These are phyloP conservation scores for Apium graveolens DNA, from an alignment of 129 eudicot species.

Conservation along the genomic window DNA sequence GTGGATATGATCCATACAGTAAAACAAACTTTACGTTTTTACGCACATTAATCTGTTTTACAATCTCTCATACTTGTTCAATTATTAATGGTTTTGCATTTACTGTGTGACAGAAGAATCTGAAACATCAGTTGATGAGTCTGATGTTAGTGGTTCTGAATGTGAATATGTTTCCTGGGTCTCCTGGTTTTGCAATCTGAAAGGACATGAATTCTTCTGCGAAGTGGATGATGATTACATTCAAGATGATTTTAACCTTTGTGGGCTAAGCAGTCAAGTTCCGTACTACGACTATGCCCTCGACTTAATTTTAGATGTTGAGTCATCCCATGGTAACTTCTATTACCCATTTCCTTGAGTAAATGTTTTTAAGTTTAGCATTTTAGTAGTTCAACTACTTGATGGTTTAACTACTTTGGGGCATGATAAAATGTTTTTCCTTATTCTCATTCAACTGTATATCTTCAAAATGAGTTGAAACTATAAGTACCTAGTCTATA, in stretches of 20 bases:
- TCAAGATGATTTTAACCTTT: conserved; percentile 34
- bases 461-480: neutral
- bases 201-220: conserved; percentile 32
- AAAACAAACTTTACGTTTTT: neutral
- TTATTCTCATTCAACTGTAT: neutral
- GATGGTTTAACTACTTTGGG: neutral
- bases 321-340: conserved; percentile 32
- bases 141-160: conserved; percentile 40
- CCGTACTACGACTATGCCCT: conserved; percentile 36
- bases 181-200: conserved; percentile 37
- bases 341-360: neutral
- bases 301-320: conserved; percentile 32
- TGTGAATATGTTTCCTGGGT: conserved; percentile 36
- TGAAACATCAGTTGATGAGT: conserved; percentile 33
- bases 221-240: conserved; percentile 32
- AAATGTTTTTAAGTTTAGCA: neutral
- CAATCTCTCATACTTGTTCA: neutral
- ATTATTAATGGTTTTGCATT: neutral
- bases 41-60: neutral
- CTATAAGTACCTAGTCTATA: neutral
- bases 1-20: neutral
- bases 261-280: conserved; percentile 30
- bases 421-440: neutral
- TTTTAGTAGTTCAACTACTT: neutral
- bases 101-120: conserved; percentile 25